Evolutionary conservation across 1,284 basidiomycete species (phyloP), one percentile per base, ranked within the genome.

Genomic region (Singerocomus inundabilis): DNA sequence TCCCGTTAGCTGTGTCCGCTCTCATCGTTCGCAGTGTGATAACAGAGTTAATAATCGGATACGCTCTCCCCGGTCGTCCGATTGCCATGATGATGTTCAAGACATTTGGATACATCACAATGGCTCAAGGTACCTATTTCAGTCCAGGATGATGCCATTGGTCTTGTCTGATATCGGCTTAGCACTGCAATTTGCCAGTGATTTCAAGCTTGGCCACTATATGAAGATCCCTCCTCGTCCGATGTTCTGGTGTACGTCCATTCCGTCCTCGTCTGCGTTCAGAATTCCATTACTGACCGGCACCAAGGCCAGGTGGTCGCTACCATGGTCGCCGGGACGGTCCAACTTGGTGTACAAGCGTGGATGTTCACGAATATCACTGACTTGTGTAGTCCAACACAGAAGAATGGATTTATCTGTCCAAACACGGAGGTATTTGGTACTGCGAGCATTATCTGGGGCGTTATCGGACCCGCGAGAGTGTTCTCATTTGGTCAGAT

Each of bases 201-300:
- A 81, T 53, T 67, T 74, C 51, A 79, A 78, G 57, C 62, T 79
- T 33, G 76, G 71, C 26, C 75, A 78, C 51, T 79, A 79, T 60
- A 79, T 78, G 71, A 81, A 81, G 66, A 57, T 80, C 29, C 72
- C 77, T 8, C 79, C 79, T 18, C 72, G 77, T 33, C 50, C 70
- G 0, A 73, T 77, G 63, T 79, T 79, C 49, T 66, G 60, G 54
- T 62, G 72, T 62, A 40, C 8, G 57, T 49, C 8, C 3, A 5
- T 9, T 26, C 6, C 18, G n/a, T n/a, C n/a, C 12, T 5, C 6
- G 5, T 9, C 29, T 15, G 11, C 2, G 8, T 32, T 32, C 6
- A 2, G 15, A 24, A 31, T 25, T 11, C 9, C 8, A 11, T 45
- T 15, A 4, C 47, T 52, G 29, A 53, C 16, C 6, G 13, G 1